These are phyloP conservation scores for Prunus padus DNA, from an alignment of 306 rosid genomes.

Conservation along the genomic window DNA sequence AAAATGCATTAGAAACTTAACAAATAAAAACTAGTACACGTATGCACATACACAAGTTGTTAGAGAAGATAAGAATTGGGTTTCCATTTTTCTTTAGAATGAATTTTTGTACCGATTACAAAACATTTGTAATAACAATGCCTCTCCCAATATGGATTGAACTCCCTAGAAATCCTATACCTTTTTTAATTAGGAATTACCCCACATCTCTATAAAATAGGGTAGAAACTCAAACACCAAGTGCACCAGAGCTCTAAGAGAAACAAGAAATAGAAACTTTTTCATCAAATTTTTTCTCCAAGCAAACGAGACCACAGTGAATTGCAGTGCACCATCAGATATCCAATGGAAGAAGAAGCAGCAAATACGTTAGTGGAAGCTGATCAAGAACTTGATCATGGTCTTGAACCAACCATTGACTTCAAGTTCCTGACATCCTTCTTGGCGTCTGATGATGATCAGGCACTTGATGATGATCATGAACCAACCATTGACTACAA, in stretches of 20 bases:
- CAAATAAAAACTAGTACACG: too few relatives aligned
- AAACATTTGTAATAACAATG: background rate
- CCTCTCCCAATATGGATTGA: background rate
- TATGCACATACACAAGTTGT: too few relatives aligned
- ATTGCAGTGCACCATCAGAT: background rate
- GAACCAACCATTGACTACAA: background rate
- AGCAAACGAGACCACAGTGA: background rate
- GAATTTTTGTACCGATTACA: background rate
- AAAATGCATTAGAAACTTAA: too few relatives aligned
- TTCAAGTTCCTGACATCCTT: too few relatives aligned
- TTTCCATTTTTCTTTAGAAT: too few relatives aligned
- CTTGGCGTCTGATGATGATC: too few relatives aligned
- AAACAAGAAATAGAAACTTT: background rate
- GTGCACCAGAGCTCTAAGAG: background rate
- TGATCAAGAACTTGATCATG: too few relatives aligned
- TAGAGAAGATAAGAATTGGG: too few relatives aligned
- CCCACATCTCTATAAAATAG: background rate
- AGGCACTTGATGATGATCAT: too few relatives aligned
- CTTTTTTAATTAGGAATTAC: background rate
- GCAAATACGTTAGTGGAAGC: background rate
- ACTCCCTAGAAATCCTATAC: background rate
- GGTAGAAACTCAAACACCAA: background rate
- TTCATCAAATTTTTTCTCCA: background rate
- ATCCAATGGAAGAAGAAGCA: background rate
- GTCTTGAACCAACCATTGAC: too few relatives aligned